Conservation (phyloP, 208 protist genomes). For the Leishmania tropica region DNA sequence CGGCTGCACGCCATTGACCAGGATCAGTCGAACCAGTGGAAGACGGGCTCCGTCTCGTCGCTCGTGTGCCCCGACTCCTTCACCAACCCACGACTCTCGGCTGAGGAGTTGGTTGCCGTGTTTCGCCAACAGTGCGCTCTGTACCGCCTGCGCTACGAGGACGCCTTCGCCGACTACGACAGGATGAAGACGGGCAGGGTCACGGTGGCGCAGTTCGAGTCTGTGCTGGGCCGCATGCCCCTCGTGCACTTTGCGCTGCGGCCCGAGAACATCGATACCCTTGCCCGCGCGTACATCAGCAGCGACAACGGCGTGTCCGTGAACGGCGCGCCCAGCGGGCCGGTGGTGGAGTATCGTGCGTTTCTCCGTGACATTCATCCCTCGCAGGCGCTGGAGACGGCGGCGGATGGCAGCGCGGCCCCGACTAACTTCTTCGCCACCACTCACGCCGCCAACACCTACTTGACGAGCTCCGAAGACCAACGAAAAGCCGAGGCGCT, state of each 20-base stretch:
- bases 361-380: slow-evolving; percentile 77
- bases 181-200: slow-evolving; percentile 80
- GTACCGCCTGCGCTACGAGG: slow-evolving; percentile 81
- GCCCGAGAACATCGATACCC: slow-evolving; percentile 53
- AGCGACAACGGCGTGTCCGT: neutral
- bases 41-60: slow-evolving; percentile 15
- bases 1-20: slow-evolving; percentile 2
- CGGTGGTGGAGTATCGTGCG: slow-evolving; percentile 70
- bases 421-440: slow-evolving; percentile 61
- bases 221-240: slow-evolving; percentile 72
- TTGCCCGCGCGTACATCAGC: slow-evolving; percentile 68
- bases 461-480: slow-evolving; percentile 31
- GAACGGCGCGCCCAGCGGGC: neutral
- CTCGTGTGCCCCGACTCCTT: slow-evolving; percentile 21
- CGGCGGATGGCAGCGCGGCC: slow-evolving; percentile 15
- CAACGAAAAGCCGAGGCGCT: slow-evolving; percentile 40
- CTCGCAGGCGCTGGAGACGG: slow-evolving; percentile 16
- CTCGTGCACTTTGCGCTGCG: slow-evolving; percentile 82
- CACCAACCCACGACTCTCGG: slow-evolving; percentile 40
- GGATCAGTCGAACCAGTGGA: slow-evolving; percentile 16
- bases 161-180: slow-evolving; percentile 86
- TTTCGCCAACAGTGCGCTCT: slow-evolving; percentile 72
- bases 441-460: slow-evolving; percentile 59
- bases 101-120: slow-evolving; percentile 55
- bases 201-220: slow-evolving; percentile 78